These are phyloP conservation scores for Ganoderma multipileum DNA, from an alignment of 1,284 basidiomycete species.

Conservation along the genomic window DNA sequence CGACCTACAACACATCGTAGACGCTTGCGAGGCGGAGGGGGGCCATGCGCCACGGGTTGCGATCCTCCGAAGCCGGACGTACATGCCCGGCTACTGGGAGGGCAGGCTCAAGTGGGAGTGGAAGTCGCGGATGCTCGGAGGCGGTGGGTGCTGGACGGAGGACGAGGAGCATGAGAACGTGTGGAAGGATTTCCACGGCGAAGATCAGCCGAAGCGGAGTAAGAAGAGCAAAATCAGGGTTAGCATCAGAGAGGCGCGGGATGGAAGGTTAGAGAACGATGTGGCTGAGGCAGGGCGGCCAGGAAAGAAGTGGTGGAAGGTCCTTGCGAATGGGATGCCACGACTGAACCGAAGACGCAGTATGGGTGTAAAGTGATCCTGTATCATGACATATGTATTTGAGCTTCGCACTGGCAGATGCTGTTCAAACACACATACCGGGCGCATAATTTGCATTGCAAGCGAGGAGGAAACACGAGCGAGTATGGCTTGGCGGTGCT, in stretches of 20 bases:
- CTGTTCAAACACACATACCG: background rate
- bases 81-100: conserved; percentile 24
- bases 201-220: background rate
- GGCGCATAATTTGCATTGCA: background rate
- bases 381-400: background rate
- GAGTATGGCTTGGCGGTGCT: background rate
- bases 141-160: conserved; percentile 26
- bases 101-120: conserved; percentile 24
- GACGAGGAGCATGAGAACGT: conserved; percentile 23
- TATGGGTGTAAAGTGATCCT: conserved; percentile 4
- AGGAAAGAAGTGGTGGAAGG: conserved; percentile 20
- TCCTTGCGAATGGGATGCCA: conserved; percentile 13
- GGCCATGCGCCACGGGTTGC: conserved; percentile 7
- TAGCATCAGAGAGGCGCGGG: conserved; percentile 5
- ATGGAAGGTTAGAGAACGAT: background rate
- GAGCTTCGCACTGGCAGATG: background rate
- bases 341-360: background rate
- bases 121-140: conserved; percentile 23
- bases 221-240: conserved; percentile 8
- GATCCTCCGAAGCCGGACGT: conserved; percentile 16
- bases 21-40: conserved; percentile 7
- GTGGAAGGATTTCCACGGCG: conserved; percentile 16
- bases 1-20: conserved; percentile 19
- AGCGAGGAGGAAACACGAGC: background rate
- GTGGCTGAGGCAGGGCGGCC: background rate